These are phyloP conservation scores for Neofusicoccum kwambonambiense DNA, from an alignment of 2,329 filamentous ascomycete species.

Conservation along the genomic window DNA sequence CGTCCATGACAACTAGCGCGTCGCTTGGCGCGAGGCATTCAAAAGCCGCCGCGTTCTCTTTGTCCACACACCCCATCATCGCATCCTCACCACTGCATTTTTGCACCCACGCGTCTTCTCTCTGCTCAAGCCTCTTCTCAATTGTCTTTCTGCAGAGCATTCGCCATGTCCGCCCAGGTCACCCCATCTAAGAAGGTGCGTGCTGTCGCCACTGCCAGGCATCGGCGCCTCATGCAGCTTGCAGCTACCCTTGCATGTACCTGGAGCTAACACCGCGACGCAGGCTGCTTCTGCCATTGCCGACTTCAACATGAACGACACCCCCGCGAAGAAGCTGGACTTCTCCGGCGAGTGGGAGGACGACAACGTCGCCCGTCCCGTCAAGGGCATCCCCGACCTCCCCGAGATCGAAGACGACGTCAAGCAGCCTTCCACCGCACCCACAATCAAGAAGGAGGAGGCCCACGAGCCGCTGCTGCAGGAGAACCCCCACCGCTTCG, in stretches of 20 bases:
- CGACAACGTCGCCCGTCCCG: slow-evolving; percentile 52
- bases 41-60: slow-evolving; percentile 12
- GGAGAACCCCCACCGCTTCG: slow-evolving; percentile 94
- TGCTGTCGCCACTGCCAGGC: slow-evolving; percentile 23
- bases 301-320: slow-evolving; percentile 83
- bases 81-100: slow-evolving; percentile 14
- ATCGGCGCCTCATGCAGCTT: slow-evolving; percentile 30
- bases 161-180: slow-evolving; percentile 68
- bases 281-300: slow-evolving; percentile 86
- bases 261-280: slow-evolving; percentile 37
- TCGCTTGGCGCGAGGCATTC: slow-evolving; percentile 6
- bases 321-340: slow-evolving; percentile 85
- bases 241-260: slow-evolving; percentile 25
- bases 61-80: background rate
- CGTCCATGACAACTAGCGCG: slow-evolving; percentile 15
- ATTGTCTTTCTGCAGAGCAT: slow-evolving; percentile 2
- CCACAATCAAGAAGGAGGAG: slow-evolving; percentile 63
- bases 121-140: background rate
- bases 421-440: slow-evolving; percentile 55
- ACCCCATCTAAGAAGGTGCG: slow-evolving; percentile 72
- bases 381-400: slow-evolving; percentile 51
- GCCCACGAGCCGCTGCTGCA: slow-evolving; percentile 85
- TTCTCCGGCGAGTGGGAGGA: slow-evolving; percentile 61
- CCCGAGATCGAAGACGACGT: slow-evolving; percentile 29
- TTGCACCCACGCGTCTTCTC: background rate